Base-by-base conservation (phyloP, 1,139 yeast genomes). In the Yamadazyma friedrichii region DNA sequence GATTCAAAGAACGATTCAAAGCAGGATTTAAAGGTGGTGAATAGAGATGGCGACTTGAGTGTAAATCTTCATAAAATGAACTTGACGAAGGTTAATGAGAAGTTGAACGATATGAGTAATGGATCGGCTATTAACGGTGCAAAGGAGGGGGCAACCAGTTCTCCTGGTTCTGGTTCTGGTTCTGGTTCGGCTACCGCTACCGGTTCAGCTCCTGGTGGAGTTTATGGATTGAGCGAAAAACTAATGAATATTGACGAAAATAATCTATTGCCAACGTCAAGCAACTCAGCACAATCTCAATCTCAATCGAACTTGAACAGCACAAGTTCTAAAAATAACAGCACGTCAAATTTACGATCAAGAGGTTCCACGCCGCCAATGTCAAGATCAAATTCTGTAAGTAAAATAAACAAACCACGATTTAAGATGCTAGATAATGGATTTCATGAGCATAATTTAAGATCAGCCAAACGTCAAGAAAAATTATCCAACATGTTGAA, bases 401-500 rank as follows among this genome's bases (percentile, higher is more conserved):
- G 29, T 4, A 39, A 30, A 10, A 36, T 37, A 15, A 34, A 27
- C 13, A 48, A 46, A 40, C 76, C 80, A 1, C 54, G 88, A 33
- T 82, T 82, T 53, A 54, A 62, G 31, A 65, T 81, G 58, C 59
- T 67, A 40, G 88, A 82, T 37, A 82, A 82, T 48, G 91, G 94
- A 2, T 49, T 65, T 10, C 98, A 91, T 61, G 88, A 81, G 53
- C 98, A 91, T 62, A 81, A 80, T 56, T 70, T 91, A 49, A 76
- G 81, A 46, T 80, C 84, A 35, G 83, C 91, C 9, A 82, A 84
- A 55, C 76, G 98, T 50, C 97, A 89, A 61, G 98, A 91, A 57
- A 89, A 88, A 58, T 70, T 91, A 37, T 78, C 88, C 15, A 82
- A 82, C 47, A 87, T 91, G 96, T 74, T 93, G 50, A 88, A 88